Percentiles rank a stretch among this genome's conserved stretches.
These are phyloP conservation scores for Aureobasidium leucospermi DNA, from an alignment of 2,329 filamentous ascomycete species.

Conservation along the genomic window DNA sequence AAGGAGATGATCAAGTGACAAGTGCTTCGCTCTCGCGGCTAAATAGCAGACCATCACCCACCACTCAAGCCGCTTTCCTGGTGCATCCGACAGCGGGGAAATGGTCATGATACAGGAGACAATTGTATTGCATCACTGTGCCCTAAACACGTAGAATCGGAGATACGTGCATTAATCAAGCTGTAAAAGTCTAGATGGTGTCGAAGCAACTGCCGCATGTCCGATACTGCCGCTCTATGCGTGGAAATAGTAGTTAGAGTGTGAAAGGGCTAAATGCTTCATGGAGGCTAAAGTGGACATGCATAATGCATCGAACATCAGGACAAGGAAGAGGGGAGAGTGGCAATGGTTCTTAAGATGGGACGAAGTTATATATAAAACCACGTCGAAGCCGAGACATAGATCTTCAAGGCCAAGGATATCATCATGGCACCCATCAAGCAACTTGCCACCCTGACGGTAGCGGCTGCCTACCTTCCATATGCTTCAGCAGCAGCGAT, in stretches of 20 bases:
- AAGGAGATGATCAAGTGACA: not conserved
- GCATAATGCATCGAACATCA: slow-evolving; percentile 8
- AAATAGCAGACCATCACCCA: not conserved
- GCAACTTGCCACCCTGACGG: not conserved
- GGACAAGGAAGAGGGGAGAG: not conserved
- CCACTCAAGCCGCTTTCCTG: not conserved
- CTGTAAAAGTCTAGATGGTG: not conserved
- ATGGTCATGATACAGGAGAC: not conserved
- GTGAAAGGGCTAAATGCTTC: slow-evolving; percentile 8
- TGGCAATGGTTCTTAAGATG: not conserved
- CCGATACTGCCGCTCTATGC: not conserved
- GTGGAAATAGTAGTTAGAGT: not conserved
- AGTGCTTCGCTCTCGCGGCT: not conserved
- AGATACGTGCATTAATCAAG: not conserved
- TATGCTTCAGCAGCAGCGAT: not conserved
- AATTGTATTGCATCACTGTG: not conserved
- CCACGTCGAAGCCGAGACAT: not conserved
- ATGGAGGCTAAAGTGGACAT: slow-evolving; percentile 9
- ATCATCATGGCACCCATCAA: slow-evolving; percentile 4
- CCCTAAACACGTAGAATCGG: not conserved
- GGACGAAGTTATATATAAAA: not conserved
- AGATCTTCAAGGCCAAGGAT: not conserved
- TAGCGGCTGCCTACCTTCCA: not conserved
- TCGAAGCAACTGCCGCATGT: slow-evolving; percentile 3
- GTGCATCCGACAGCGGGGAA: not conserved